phyloP scores from a whole-genome alignment of 192 early-diverging fungal genomes.

The Podila clonocystis region DNA sequence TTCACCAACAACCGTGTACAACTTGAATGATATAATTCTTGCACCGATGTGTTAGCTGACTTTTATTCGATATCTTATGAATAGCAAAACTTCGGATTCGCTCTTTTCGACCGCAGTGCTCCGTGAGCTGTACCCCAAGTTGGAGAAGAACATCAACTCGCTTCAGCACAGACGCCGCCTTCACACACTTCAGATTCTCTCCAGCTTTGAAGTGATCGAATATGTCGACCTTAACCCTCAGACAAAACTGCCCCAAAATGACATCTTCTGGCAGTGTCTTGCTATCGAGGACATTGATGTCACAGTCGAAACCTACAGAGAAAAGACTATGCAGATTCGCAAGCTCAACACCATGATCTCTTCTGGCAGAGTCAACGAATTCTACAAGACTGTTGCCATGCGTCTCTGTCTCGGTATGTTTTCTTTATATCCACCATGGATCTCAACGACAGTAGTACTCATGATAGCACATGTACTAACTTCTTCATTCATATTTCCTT shows the following conservation, averaged over 20 bases:
- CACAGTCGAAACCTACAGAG: slow-evolving; percentile 75
- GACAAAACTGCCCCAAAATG: slow-evolving; percentile 32
- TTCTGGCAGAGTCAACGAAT: slow-evolving; percentile 69
- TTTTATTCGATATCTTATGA: background rate
- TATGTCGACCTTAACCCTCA: slow-evolving; percentile 42
- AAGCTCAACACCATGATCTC: slow-evolving; percentile 71
- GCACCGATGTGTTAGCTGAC: background rate
- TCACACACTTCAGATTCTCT: slow-evolving; percentile 76
- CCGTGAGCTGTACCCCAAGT: slow-evolving; percentile 55
- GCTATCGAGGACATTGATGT: slow-evolving; percentile 72
- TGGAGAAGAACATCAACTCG: slow-evolving; percentile 71
- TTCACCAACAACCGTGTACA: background rate
- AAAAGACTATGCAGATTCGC: slow-evolving; percentile 82
- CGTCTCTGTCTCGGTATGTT: slow-evolving; percentile 71
- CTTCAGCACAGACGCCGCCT: slow-evolving; percentile 64
- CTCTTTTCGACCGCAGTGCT: slow-evolving; percentile 56
- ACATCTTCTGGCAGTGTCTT: slow-evolving; percentile 63
- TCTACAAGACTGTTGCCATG: slow-evolving; percentile 75
- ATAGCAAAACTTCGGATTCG: slow-evolving; percentile 25
- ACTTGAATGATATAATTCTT: background rate
- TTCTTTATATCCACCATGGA: background rate
- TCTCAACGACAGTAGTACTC: too few relatives aligned
- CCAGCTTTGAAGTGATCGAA: slow-evolving; percentile 73
- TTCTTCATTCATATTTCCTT: background rate
- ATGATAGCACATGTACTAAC: too few relatives aligned